phyloP scores from a whole-genome alignment of 2,329 filamentous ascomycete species.

The Fusarium duplospermum region DNA sequence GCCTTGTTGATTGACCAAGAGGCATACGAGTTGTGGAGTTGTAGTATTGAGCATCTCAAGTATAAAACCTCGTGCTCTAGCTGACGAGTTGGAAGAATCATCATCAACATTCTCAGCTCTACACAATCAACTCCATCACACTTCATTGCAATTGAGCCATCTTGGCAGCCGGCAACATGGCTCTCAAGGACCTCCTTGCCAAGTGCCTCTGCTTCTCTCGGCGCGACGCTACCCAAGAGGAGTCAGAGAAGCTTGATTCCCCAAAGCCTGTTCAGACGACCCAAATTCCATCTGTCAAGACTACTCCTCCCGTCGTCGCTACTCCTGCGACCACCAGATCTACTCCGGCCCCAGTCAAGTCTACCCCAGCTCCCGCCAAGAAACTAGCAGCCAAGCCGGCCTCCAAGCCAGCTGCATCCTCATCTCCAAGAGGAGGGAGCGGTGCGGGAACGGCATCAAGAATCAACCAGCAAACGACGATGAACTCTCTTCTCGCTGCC shows the following conservation, averaged over 20 bases:
- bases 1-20: not conserved
- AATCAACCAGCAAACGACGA: not conserved
- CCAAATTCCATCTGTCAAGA: not conserved
- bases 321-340: not conserved
- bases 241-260: constrained; percentile 1
- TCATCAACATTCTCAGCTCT: not conserved
- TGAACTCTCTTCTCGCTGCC: not conserved
- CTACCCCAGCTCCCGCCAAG: not conserved
- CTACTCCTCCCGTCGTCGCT: not conserved
- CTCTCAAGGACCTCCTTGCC: constrained; percentile 8
- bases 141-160: not conserved
- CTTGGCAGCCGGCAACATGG: not conserved
- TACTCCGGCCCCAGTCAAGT: not conserved
- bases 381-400: not conserved
- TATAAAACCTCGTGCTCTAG: not conserved
- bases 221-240: not conserved
- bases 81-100: not conserved
- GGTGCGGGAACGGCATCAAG: not conserved
- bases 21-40: not conserved
- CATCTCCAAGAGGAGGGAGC: not conserved
- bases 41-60: not conserved
- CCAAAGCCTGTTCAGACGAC: not conserved
- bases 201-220: constrained; percentile 9
- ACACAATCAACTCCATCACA: not conserved
- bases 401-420: not conserved